Evolutionary conservation across 805 yeast genomes (phyloP), one percentile per base, ranked within the genome.

Genomic region (Sungouiozyma intestinalis): DNA sequence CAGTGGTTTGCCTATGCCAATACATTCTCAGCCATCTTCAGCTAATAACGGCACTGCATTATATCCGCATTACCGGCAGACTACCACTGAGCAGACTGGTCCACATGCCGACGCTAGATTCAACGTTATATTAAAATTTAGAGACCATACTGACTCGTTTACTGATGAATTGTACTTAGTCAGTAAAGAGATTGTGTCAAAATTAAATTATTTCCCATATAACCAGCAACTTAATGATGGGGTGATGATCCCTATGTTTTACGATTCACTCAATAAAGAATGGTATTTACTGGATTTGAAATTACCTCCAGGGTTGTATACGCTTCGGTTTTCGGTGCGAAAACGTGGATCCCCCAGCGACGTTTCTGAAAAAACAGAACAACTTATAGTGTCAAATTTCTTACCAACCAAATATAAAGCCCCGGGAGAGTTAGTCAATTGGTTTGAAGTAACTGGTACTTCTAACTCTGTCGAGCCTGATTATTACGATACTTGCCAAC

Each of bases 321-420:
- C 72, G 45, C 60, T 74, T 31, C 68, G 73, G 49, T 76, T 76
- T 52, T 60, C 76, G 35, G 65, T 76, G 9, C 29, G 29, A 24
- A 24, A 24, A 24, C 29, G 29, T 24, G 29, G 29, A 24, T 24
- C 11, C 6, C 11, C 29, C 9, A n/a, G n/a, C n/a, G 29, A 24
- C 11, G 11, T 11, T 24, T 24, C 29, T 24, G 29, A 24, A 24
- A 24, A 24, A 24, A 6, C 6, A 24, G 29, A 24, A 24, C 9
- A 24, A 11, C 29, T 24, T 24, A 24, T 11, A 6, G 11, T 71
- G 29, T 68, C 75, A 41, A 74, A 74, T 46, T 71, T 66, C 45
- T 56, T 76, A 27, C 79, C 81, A 14, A 74, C 76, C 0, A 80
- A 80, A 2, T 76, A 80, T 1, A 80, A 76, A 51, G 77, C 73